These are phyloP conservation scores for Xylaria acuta DNA, from an alignment of 495 filamentous ascomycete genomes.

Conservation along the genomic window DNA sequence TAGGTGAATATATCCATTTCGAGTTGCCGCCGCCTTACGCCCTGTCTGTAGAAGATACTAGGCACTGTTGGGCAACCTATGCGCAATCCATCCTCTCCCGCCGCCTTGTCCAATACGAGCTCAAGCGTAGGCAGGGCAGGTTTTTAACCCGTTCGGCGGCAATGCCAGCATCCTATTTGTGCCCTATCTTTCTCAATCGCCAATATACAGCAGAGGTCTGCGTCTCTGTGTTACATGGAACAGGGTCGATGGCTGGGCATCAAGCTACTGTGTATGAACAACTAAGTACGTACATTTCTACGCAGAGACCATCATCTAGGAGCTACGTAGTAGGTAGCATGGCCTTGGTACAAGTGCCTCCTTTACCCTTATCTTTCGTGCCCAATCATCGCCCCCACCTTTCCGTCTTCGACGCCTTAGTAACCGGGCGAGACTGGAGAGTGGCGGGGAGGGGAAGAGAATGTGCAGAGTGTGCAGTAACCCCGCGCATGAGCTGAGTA, in stretches of 20 bases:
- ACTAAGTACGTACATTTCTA: not conserved
- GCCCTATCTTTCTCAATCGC: not conserved
- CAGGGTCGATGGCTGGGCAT: slow-evolving; percentile 14
- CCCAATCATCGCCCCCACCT: slow-evolving; percentile 6
- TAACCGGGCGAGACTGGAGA: not conserved
- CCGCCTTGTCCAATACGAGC: not conserved
- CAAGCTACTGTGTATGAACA: not conserved
- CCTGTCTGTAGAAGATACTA: not conserved
- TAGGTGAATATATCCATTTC: not conserved
- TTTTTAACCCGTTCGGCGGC: not conserved
- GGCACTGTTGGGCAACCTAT: not conserved
- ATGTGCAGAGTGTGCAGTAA: not conserved
- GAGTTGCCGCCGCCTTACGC: not conserved
- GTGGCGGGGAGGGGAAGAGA: not conserved
- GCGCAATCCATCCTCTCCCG: not conserved
- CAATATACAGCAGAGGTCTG: not conserved
- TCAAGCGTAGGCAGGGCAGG: not conserved
- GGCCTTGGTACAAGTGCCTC: not conserved
- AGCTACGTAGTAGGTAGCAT: not conserved
- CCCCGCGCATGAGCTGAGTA: not conserved
- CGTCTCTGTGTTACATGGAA: not conserved
- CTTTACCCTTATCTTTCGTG: not conserved
- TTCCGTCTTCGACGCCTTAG: not conserved
- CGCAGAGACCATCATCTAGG: not conserved
- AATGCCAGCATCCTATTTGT: slow-evolving; percentile 4